These are phyloP conservation scores for Fragaria iinumae DNA, from an alignment of 306 rosid genomes.

Conservation along the genomic window DNA sequence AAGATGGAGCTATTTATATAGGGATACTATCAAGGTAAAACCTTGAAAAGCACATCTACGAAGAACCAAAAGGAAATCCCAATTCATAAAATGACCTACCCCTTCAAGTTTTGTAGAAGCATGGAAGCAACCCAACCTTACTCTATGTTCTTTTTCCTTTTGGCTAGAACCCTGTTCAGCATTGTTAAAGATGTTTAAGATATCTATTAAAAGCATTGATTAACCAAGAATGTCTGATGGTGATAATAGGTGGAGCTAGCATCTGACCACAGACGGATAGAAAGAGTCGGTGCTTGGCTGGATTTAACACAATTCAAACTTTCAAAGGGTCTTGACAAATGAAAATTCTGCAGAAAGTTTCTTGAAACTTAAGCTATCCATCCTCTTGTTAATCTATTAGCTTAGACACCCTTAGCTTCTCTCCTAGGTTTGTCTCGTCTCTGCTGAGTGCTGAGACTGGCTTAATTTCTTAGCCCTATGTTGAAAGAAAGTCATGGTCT, in stretches of 20 bases:
- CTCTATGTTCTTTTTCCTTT: neutral
- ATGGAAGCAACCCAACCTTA: neutral
- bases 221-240: neutral
- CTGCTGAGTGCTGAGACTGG: neutral
- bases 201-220: neutral
- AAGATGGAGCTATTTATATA: slow-evolving; percentile 1
- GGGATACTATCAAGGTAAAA: neutral
- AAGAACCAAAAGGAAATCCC: neutral
- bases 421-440: slow-evolving; percentile 6
- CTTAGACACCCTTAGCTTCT: neutral
- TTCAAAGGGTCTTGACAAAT: neutral
- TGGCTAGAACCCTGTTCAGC: neutral
- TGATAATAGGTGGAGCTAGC: neutral
- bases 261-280: neutral
- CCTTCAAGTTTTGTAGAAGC: neutral
- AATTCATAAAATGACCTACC: no score
- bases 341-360: neutral
- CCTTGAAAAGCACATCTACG: slow-evolving; percentile 7
- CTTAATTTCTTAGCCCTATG: neutral
- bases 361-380: neutral
- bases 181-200: neutral
- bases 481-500: slow-evolving; percentile 15
- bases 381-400: neutral
- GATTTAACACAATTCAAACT: slow-evolving; percentile 7
- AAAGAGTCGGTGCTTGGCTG: neutral